A percentile compares a stretch with the other conserved stretches of the same genome.
Conservation (phyloP, 345 rosid genomes). For the Ceriops decandra region DNA sequence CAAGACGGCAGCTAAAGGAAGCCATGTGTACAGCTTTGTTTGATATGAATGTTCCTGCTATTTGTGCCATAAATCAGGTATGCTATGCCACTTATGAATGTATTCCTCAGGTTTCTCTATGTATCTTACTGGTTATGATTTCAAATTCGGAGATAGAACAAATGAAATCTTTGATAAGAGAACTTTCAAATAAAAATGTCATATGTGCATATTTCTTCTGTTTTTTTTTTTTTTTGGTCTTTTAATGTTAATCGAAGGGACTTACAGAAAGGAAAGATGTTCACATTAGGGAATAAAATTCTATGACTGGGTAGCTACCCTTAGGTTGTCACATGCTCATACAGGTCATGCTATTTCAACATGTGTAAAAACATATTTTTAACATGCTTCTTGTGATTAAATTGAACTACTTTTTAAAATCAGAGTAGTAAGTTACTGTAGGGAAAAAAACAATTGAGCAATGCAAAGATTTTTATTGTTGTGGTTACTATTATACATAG, state of each 20-base stretch:
- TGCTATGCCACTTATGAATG: not conserved
- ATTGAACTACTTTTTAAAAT: not conserved
- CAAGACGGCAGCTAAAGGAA: slow-evolving; percentile 83
- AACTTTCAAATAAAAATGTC: not conserved
- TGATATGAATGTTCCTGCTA: slow-evolving; percentile 89
- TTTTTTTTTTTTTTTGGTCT: not conserved
- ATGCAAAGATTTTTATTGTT: not conserved
- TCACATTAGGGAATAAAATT: not conserved
- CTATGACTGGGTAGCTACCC: not conserved
- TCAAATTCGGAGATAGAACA: not conserved
- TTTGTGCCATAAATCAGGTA: slow-evolving; percentile 89
- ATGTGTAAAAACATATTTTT: not conserved
- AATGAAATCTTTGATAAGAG: not conserved
- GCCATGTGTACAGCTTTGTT: slow-evolving; percentile 67
- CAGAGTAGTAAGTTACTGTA: not conserved
- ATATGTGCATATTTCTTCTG: no score
- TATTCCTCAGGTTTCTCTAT: slow-evolving; percentile 9
- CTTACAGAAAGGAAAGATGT: not conserved
- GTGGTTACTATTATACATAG: not conserved
- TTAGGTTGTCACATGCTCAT: not conserved
- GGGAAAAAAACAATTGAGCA: no score
- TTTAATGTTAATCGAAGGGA: not conserved
- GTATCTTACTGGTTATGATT: slow-evolving; percentile 6
- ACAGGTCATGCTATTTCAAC: slow-evolving; percentile 5
- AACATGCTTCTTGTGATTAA: not conserved